Conservation (phyloP, 2,329 filamentous ascomycete genomes). For the Ceratocystis diversiconidia region DNA sequence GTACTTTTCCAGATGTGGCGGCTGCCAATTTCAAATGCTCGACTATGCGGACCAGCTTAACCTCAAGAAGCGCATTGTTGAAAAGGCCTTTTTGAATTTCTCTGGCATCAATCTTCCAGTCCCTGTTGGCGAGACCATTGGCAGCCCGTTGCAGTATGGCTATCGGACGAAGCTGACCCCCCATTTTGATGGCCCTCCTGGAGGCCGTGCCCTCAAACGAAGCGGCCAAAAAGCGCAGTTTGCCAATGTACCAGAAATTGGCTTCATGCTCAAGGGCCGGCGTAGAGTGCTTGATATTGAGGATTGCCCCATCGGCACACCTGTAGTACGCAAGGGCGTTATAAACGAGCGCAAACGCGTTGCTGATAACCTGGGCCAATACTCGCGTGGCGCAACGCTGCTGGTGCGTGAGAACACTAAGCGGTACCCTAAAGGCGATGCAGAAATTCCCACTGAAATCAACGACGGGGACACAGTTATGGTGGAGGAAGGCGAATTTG, state of each 20-base stretch:
- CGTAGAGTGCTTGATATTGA: constrained; percentile 81
- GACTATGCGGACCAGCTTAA: constrained; percentile 72
- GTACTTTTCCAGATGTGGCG: constrained; percentile 78
- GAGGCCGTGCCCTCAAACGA: constrained; percentile 34
- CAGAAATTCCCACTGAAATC: constrained; percentile 21
- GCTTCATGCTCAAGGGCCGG: constrained; percentile 79
- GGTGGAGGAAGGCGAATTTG: constrained; percentile 36
- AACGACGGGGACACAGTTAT: constrained; percentile 28
- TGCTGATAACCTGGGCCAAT: constrained; percentile 52
- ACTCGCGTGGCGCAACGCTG: constrained; percentile 72
- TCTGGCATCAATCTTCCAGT: constrained; percentile 55
- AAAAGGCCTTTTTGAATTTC: constrained; percentile 86
- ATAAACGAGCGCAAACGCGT: constrained; percentile 66
- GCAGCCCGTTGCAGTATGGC: constrained; percentile 77
- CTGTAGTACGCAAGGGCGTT: constrained; percentile 68
- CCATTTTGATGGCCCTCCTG: constrained; percentile 73
- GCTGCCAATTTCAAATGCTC: constrained; percentile 97
- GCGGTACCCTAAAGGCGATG: constrained; percentile 41
- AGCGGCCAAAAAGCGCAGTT: constrained; percentile 36
- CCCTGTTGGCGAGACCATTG: constrained; percentile 75
- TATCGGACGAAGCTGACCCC: constrained; percentile 96
- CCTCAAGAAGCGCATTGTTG: constrained; percentile 73
- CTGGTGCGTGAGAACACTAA: constrained; percentile 74
- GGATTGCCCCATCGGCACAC: constrained; percentile 89
- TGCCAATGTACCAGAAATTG: constrained; percentile 59